phyloP scores from a whole-genome alignment of 495 filamentous ascomycete species.

The Aspergillus hancockii region DNA sequence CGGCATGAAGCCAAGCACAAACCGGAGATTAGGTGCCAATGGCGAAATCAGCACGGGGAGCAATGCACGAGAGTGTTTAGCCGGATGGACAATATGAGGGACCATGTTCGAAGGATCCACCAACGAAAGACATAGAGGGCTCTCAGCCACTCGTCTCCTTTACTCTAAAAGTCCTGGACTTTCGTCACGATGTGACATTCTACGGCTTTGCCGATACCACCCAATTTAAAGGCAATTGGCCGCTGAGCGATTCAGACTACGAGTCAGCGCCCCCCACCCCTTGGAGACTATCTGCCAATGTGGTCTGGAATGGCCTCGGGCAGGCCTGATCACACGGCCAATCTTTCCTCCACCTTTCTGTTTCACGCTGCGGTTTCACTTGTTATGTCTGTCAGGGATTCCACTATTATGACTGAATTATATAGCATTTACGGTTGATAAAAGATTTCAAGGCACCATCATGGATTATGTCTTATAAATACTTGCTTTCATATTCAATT shows the following conservation, averaged over 20 bases:
- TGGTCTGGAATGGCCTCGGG: too few relatives aligned
- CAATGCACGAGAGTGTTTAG: neutral
- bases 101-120: neutral
- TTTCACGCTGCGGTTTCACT: too few relatives aligned
- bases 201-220: neutral
- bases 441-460: too few relatives aligned
- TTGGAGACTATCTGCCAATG: too few relatives aligned
- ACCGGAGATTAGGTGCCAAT: neutral
- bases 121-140: neutral
- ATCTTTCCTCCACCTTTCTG: neutral
- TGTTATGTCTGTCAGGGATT: neutral
- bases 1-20: neutral
- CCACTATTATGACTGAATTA: neutral
- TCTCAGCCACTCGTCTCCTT: neutral
- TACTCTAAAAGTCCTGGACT: too few relatives aligned
- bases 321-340: neutral
- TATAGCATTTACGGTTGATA: neutral
- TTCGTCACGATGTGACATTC: too few relatives aligned
- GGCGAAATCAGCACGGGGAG: neutral
- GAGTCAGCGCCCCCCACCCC: too few relatives aligned
- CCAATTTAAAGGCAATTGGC: neutral
- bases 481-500: too few relatives aligned
- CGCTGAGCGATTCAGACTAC: too few relatives aligned
- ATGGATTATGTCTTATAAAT: too few relatives aligned
- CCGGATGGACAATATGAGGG: neutral